Evolutionary conservation across 441 rosid species (phyloP), one percentile per base, ranked within the genome.

Genomic region (Populus hybrid): DNA sequence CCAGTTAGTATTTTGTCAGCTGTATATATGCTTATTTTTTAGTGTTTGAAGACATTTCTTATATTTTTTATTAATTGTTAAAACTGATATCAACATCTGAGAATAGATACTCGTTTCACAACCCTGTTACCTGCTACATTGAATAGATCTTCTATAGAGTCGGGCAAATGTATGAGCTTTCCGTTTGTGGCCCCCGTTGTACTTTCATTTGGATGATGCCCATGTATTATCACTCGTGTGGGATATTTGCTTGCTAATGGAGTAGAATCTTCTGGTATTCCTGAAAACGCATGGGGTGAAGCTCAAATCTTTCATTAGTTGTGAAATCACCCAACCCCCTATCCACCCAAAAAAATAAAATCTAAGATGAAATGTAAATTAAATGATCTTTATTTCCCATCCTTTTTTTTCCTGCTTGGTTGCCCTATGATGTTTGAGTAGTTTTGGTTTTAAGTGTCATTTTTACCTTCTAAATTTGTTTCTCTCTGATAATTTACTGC

Each of bases 191-290:
- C 86, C 71, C 81, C 85, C 26, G 50, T 36, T 79, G 80, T 3
- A 30, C 32, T 79, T 83, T 87, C 79, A 67, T 82, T 78, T 66
- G 97, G 98, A 83, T 84, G 81, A 78, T 91, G 85, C 74, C 93
- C 88, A 66, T 92, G 94, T 71, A 93, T 91, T 77, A 89, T 90
- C 82, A 92, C 95, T 85, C 97, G 81, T 80, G 71, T 85, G 6
- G 79, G 85, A 30, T 57, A 70, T 83, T 75, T 73, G 57, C 78
- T 83, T 77, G 83, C 71, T 73, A 70, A 76, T 68, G 82, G 77
- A 74, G 66, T 61, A 30, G 77, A 75, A 70, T 72, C 76, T 78
- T 78, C 83, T 61, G 75, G 77, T 65, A 67, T 83, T 82, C 81
- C 97, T 91, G 88, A 83, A 82, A 80, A 30, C 71, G 67, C 40